Evolutionary conservation across 2,329 filamentous ascomycete genomes (phyloP).

Genomic region (Neophaeococcomyces aloes): DNA sequence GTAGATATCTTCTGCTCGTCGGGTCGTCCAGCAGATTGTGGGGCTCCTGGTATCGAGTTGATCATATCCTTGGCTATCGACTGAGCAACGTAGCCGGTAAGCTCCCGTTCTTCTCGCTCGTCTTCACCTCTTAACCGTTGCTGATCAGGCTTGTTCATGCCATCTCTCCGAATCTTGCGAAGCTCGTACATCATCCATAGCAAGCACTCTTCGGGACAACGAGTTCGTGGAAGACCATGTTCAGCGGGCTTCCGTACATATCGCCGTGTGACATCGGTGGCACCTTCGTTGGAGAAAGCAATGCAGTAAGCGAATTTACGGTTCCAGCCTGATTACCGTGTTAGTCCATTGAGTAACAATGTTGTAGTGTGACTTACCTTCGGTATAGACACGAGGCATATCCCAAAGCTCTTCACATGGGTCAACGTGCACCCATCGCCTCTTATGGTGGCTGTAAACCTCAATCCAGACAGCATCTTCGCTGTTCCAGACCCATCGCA

Average conservation of each 20-base stretch:
- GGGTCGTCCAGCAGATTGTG: conserved; percentile 13
- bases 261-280: conserved; percentile 56
- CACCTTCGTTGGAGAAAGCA: conserved; percentile 84
- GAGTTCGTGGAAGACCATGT: conserved; percentile 61
- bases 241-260: conserved; percentile 46
- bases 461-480: conserved; percentile 98
- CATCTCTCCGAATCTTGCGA: conserved; percentile 67
- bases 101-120: conserved; percentile 39
- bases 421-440: conserved; percentile 94
- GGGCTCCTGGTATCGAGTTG: conserved; percentile 29
- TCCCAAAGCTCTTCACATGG: conserved; percentile 93
- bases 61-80: conserved; percentile 37
- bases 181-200: conserved; percentile 90
- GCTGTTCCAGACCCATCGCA: conserved; percentile 96
- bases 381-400: conserved; percentile 79
- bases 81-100: conserved; percentile 36
- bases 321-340: conserved; percentile 56
- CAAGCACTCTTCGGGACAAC: conserved; percentile 79
- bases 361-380: conserved; percentile 45
- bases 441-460: conserved; percentile 86
- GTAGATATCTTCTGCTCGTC: conserved; percentile 35
- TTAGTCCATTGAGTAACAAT: conserved; percentile 1
- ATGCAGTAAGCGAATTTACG: conserved; percentile 97
- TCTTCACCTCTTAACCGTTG: conserved; percentile 37
- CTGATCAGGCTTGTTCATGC: conserved; percentile 75